Evolutionary conservation across 2,329 filamentous ascomycete genomes (phyloP), one percentile per base, ranked within the genome.

Genomic region (Helicocarpus griseus): DNA sequence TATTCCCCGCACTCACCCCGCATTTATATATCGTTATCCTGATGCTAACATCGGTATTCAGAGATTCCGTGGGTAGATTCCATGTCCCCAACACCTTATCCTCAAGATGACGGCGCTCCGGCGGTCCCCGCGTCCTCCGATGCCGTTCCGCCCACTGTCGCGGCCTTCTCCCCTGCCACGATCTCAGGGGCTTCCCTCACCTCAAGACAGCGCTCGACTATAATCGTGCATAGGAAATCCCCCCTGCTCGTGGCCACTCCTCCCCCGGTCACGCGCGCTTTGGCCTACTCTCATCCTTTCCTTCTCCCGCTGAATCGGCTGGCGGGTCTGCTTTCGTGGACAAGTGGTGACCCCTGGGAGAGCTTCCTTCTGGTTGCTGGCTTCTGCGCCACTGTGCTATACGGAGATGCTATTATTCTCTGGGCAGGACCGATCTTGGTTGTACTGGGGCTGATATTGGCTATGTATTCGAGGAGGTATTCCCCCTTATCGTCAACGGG

Each of bases 241-340:
- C 93, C 93, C 9, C 73, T 98, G 43, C 78, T 98, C 17, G 84
- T 95, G 54, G 89, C 91, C 14, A 98, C 93, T 8, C 93, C 93
- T 40, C 93, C 93, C 1, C 88, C 95, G 65, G 85, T 98, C 66
- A 98, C 93, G 2, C 82, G 93, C 60, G 90, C 91, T 13, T 78
- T 98, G 54, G 91, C 91, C 57, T 96, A 97, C 67, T 95, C 90
- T 57, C 91, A 98, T 65, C 90, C 93, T 0, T 97, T 96, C 65
- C 76, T 98, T 6, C 75, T 95, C 6, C 89, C 90, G 5, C 74
- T 97, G 52, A 97, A 96, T 67, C 87, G 86, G 64, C 70, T 95
- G 14, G 85, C 80, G 2, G 93, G 91, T 0, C 73, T 98, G 55
- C 65, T 98, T 56, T 95, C 87, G 72, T 98, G 93, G 93, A 95